Percentiles rank a stretch among this genome's conserved stretches.
Evolutionary conservation across 768 basidiomycete species (phyloP).

Genomic region (Glaciozyma antarctica): DNA sequence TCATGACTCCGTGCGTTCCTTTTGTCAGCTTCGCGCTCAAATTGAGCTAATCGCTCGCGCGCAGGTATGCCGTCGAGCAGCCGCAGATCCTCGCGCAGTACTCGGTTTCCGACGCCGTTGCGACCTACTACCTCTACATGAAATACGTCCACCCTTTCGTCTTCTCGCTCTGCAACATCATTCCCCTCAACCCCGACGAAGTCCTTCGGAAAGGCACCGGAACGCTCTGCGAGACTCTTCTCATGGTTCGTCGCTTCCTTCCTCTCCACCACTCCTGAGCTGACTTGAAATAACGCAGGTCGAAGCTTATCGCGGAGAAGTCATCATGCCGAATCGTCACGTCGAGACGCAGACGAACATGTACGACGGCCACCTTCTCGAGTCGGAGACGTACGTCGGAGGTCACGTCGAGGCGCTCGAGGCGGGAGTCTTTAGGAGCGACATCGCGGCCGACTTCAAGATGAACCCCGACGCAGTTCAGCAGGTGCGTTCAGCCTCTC

Average conservation of each 20-base stretch:
- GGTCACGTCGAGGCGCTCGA: constrained; percentile 98
- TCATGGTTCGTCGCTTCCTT: constrained; percentile 61
- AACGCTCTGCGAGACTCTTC: constrained; percentile 89
- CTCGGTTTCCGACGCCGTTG: constrained; percentile 98
- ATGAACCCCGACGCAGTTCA: constrained; percentile 78
- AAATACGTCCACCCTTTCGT: constrained; percentile 99
- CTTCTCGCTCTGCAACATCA: constrained; percentile 98
- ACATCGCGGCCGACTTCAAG: constrained; percentile 91
- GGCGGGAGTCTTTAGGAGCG: constrained; percentile 94
- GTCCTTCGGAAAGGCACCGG: constrained; percentile 92
- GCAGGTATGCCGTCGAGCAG: constrained; percentile 88
- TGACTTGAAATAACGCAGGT: constrained; percentile 49
- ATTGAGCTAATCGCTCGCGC: not conserved
- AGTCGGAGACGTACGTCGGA: constrained; percentile 96
- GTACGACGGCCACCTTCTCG: constrained; percentile 91
- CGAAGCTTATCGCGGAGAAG: constrained; percentile 79
- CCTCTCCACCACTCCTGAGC: not conserved
- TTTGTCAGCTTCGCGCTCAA: not conserved
- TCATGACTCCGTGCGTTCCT: constrained; percentile 88
- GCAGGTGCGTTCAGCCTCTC: constrained; percentile 40
- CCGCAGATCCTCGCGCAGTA: constrained; percentile 91
- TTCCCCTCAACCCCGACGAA: constrained; percentile 91
- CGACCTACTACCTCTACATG: constrained; percentile 99
- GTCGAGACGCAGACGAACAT: constrained; percentile 85
- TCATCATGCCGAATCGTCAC: constrained; percentile 97